Percentiles rank a stretch among this genome's conserved stretches.
Conservation (phyloP, 2,329 filamentous ascomycete genomes). For the Ophiobolus disseminans region DNA sequence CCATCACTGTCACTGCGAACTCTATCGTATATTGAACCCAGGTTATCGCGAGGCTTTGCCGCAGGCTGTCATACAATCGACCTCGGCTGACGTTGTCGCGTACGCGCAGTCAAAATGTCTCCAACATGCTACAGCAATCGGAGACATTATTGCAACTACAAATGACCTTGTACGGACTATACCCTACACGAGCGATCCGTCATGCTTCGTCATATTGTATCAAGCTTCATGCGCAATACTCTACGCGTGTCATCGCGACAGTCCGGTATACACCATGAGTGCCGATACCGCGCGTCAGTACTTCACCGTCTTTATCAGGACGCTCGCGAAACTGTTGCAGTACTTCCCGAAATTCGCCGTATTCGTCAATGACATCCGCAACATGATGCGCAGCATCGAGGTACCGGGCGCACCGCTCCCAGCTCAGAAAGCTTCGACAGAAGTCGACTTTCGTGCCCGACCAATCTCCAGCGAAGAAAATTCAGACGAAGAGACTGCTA, state of each 20-base stretch:
- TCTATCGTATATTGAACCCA: slow-evolving; percentile 17
- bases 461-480: slow-evolving; percentile 1
- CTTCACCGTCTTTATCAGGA: slow-evolving; percentile 14
- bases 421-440: slow-evolving; percentile 6
- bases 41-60: slow-evolving; percentile 17
- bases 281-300: slow-evolving; percentile 9
- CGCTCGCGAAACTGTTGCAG: neutral
- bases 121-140: slow-evolving; percentile 12
- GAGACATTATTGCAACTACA: slow-evolving; percentile 11
- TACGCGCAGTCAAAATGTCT: slow-evolving; percentile 16
- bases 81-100: slow-evolving; percentile 10
- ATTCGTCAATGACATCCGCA: slow-evolving; percentile 17
- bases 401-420: slow-evolving; percentile 9
- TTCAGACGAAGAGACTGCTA: slow-evolving; percentile 6
- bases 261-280: slow-evolving; percentile 14
- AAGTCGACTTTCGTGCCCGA: slow-evolving; percentile 15
- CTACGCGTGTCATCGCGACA: slow-evolving; percentile 20
- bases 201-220: slow-evolving; percentile 14
- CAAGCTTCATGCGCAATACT: slow-evolving; percentile 21
- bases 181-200: slow-evolving; percentile 7
- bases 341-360: slow-evolving; percentile 12
- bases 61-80: slow-evolving; percentile 5
- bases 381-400: slow-evolving; percentile 18
- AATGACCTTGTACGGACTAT: slow-evolving; percentile 2
- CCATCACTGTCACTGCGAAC: slow-evolving; percentile 17